Evolutionary conservation across 139 green algal genomes (phyloP).

Genomic region (Chlamydomonas sp.): DNA sequence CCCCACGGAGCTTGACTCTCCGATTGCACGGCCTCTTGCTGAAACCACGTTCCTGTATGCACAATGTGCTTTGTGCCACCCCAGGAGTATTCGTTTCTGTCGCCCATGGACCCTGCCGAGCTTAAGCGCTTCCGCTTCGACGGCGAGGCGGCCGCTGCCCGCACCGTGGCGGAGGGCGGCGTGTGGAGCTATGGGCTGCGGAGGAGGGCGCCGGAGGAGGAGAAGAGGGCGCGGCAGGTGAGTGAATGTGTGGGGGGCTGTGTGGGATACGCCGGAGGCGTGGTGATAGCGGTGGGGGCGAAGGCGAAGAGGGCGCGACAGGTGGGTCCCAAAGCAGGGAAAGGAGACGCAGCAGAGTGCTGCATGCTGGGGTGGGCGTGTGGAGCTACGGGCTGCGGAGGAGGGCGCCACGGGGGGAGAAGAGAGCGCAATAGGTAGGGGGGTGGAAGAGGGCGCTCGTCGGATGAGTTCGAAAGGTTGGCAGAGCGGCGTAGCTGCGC

Average conservation of each 20-base stretch:
- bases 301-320: not conserved
- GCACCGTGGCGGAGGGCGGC: not conserved
- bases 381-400: not conserved
- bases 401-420: not conserved
- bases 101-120: not conserved
- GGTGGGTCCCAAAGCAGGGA: too few species aligned
- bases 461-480: not conserved
- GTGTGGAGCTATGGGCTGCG: constrained; percentile 36
- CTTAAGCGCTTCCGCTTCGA: not conserved
- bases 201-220: not conserved
- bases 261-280: too few species aligned
- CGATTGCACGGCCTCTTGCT: too few species aligned
- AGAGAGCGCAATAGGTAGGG: not conserved
- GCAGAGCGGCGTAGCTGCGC: too few species aligned
- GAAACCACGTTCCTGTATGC: too few species aligned
- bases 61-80: too few species aligned
- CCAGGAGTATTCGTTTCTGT: too few species aligned
- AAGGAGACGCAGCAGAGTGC: too few species aligned
- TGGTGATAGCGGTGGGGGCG: not conserved
- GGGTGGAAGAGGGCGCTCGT: not conserved
- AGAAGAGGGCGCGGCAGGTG: constrained; percentile 27
- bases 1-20: too few species aligned
- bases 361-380: not conserved
- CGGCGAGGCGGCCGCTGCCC: not conserved
- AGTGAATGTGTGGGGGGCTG: not conserved